Base-by-base conservation (phyloP, 2,329 filamentous ascomycete species). In the Fusarium abutilonis region DNA sequence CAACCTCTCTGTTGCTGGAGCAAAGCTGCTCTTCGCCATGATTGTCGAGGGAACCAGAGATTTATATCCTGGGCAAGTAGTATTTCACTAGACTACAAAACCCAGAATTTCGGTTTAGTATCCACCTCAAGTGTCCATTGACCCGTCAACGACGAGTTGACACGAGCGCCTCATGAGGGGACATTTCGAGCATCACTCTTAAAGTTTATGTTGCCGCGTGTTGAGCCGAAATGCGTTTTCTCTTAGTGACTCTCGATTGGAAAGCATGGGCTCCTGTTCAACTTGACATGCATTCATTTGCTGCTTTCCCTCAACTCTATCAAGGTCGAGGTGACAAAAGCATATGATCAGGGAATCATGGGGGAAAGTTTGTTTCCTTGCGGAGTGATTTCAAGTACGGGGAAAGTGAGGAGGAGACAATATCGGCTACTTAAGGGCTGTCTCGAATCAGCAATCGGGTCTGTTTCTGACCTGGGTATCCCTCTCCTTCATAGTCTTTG, bases 341-440 rank as follows among this genome's bases (percentile, higher is more conserved):
- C 15, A 17, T 17, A 19, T 36, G 35, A 6, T 17, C 6, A 11
- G 19, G 44, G 29, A 32, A 32, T 29, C 28, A 43, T 52, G 31
- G n/a, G n/a, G n/a, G n/a, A n/a, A n/a, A n/a, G n/a, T n/a, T 15
- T 15, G 14, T 35, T n/a, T 35, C 9, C n/a, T 10, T n/a, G 5
- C 3, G 29, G 13, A 31, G 29, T 31, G 13, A 31, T 31, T 31
- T 31, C 10, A 6, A 11, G 9, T 5, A 9, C 13, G 17, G 17
- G 11, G 1, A 10, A 19, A 10, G 6, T 13, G 13, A 9, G 13
- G 13, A 31, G 29, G n/a, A 19, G 19, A 31, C 3, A 38, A 34
- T 23, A 47, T 14, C n/a, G n/a, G 1, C 38, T 62, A 63, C 57
- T 52, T 62, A 64, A 64, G 28, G 21, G 9, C 49, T 29, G 4